A percentile compares a stretch with the other conserved stretches of the same genome.
Conservation (phyloP, 345 rosid species). For the Noccaea bulbosa region DNA sequence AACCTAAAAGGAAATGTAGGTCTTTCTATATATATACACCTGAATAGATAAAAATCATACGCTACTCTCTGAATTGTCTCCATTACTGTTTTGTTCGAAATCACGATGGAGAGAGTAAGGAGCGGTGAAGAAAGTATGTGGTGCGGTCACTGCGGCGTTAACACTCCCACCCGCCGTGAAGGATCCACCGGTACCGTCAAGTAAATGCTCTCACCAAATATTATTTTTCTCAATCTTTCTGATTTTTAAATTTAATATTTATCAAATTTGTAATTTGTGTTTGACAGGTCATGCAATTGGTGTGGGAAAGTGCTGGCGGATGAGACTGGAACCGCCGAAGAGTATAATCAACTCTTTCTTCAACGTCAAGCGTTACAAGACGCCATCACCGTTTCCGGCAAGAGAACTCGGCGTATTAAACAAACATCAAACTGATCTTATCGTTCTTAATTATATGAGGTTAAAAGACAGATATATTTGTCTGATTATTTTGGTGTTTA, state of each 20-base stretch:
- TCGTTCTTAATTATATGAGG: not conserved
- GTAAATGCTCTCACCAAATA: constrained; percentile 21
- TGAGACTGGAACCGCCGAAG: constrained; percentile 23
- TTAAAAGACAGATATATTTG: not conserved
- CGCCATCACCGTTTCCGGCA: not conserved
- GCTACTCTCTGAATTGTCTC: not conserved
- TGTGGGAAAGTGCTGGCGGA: constrained; percentile 32
- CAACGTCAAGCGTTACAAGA: not conserved
- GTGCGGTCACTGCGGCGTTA: constrained; percentile 38
- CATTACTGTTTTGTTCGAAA: not conserved
- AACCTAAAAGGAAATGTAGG: not conserved
- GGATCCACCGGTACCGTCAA: constrained; percentile 22
- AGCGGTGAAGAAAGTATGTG: constrained; percentile 28
- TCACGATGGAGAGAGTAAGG: constrained; percentile 15
- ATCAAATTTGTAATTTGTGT: not conserved
- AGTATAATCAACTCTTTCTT: constrained; percentile 24
- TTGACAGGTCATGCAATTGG: constrained; percentile 18
- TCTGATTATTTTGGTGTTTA: not conserved
- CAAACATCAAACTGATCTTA: not conserved
- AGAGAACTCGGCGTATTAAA: constrained; percentile 3
- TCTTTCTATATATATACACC: not conserved
- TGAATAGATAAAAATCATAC: not conserved
- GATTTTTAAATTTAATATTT: not conserved
- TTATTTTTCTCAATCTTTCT: not conserved
- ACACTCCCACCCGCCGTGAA: constrained; percentile 27